These are phyloP conservation scores for Pulicaria dysenterica DNA, from an alignment of 129 eudicot species.

Conservation along the genomic window DNA sequence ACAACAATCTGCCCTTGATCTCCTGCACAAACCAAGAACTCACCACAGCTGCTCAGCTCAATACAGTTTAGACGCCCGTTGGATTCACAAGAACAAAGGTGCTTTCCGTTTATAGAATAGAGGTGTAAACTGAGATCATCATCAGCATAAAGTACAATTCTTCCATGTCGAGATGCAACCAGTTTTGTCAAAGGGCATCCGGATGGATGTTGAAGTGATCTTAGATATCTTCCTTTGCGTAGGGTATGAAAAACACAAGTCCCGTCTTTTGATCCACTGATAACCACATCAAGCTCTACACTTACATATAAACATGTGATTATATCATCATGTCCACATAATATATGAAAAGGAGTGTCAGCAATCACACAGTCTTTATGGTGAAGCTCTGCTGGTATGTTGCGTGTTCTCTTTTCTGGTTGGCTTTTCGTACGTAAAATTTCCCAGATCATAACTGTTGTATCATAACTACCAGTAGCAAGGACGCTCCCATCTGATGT, in stretches of 20 bases:
- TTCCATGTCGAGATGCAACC: slow-evolving; percentile 78
- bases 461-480: slow-evolving; percentile 96
- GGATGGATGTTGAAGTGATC: slow-evolving; percentile 87
- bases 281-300: slow-evolving; percentile 86
- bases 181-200: slow-evolving; percentile 81
- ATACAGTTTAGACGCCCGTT: slow-evolving; percentile 88
- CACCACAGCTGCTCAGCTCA: slow-evolving; percentile 88
- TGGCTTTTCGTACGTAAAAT: slow-evolving; percentile 52
- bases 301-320: slow-evolving; percentile 83
- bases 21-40: slow-evolving; percentile 93
- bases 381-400: slow-evolving; percentile 47
- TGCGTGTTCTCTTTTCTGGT: slow-evolving; percentile 64
- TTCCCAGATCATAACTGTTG: slow-evolving; percentile 99
- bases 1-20: slow-evolving; percentile 93
- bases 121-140: slow-evolving; percentile 90
- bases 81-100: slow-evolving; percentile 71
- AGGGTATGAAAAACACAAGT: slow-evolving; percentile 89
- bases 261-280: slow-evolving; percentile 98
- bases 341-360: slow-evolving; percentile 84
- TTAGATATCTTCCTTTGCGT: slow-evolving; percentile 75
- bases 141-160: slow-evolving; percentile 73
- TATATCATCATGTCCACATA: slow-evolving; percentile 96
- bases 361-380: slow-evolving; percentile 71
- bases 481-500: slow-evolving; percentile 92
- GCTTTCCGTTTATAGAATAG: slow-evolving; percentile 82